phyloP scores from a whole-genome alignment of 2,329 filamentous ascomycete genomes.

The Penicillium concentricum region DNA sequence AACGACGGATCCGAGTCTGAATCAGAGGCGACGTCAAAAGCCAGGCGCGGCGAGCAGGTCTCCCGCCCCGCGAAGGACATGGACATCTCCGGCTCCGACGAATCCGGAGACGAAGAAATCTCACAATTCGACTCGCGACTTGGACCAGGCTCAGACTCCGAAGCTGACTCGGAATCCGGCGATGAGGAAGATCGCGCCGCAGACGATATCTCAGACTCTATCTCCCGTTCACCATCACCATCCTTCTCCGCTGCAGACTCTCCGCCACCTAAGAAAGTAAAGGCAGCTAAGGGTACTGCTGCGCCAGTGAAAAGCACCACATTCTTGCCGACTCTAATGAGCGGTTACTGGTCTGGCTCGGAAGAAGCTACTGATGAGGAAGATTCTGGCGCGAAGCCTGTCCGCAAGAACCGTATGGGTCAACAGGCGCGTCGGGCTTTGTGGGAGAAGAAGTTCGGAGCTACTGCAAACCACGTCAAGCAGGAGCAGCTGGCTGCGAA shows the following conservation, averaged over 20 bases:
- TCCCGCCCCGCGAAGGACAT: constrained; percentile 5
- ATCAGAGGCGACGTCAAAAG: constrained; percentile 8
- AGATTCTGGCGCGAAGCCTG: constrained; percentile 32
- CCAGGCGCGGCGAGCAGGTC: constrained; percentile 6
- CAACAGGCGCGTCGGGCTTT: constrained; percentile 61
- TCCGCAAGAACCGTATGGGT: constrained; percentile 61
- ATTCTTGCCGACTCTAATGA: constrained; percentile 61
- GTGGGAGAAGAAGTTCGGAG: constrained; percentile 62
- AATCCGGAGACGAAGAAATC: constrained; percentile 29
- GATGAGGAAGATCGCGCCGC: constrained; percentile 22
- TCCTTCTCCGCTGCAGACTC: constrained; percentile 18
- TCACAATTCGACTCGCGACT: constrained; percentile 36
- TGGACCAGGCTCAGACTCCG: constrained; percentile 29
- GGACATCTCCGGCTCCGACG: constrained; percentile 27
- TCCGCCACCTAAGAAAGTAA: constrained; percentile 27
- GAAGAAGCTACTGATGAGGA: constrained; percentile 53
- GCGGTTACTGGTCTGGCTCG: constrained; percentile 63
- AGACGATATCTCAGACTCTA: constrained; percentile 33
- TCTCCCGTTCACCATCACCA: constrained; percentile 37
- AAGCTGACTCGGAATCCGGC: constrained; percentile 27
- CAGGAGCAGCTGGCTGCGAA: constrained; percentile 38
- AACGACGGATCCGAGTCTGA: constrained; percentile 11
- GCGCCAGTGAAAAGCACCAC: constrained; percentile 44
- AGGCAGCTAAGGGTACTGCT: constrained; percentile 17
- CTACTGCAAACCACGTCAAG: constrained; percentile 58